Conservation (phyloP, 2,329 filamentous ascomycete species). For the Dothistroma septosporum region DNA sequence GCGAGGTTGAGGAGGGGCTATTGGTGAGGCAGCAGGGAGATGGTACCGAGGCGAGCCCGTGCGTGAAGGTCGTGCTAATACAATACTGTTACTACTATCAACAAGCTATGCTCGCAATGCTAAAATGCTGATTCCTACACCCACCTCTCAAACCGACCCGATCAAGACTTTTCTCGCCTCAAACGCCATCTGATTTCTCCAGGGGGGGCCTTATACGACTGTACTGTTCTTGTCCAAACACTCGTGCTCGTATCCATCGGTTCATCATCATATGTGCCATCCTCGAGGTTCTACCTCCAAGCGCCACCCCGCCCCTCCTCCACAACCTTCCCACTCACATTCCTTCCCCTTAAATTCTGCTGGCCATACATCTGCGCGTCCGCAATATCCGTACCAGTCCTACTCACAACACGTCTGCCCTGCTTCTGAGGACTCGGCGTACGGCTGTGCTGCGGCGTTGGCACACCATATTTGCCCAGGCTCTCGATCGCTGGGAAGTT, state of each 20-base stretch:
- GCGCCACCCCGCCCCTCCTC: slow-evolving; percentile 60
- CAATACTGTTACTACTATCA: background rate
- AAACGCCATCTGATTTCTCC: background rate
- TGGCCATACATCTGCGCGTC: slow-evolving; percentile 32
- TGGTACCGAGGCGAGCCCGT: background rate
- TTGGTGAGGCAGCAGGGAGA: background rate
- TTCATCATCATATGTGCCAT: background rate
- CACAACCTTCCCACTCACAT: slow-evolving; percentile 68
- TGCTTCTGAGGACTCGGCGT: slow-evolving; percentile 23
- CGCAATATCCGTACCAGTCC: slow-evolving; percentile 45
- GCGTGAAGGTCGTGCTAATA: background rate
- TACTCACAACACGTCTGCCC: slow-evolving; percentile 41
- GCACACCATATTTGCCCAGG: slow-evolving; percentile 13
- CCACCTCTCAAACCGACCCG: background rate
- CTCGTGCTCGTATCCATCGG: background rate
- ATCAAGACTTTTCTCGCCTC: background rate
- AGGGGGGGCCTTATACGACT: background rate
- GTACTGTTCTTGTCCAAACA: background rate
- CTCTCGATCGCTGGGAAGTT: slow-evolving; percentile 16
- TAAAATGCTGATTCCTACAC: background rate
- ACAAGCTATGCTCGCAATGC: background rate
- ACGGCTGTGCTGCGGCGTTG: slow-evolving; percentile 15
- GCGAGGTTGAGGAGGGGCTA: slow-evolving; percentile 2
- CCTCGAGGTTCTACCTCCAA: slow-evolving; percentile 2
- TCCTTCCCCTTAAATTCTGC: slow-evolving; percentile 43